Percentiles rank a stretch among this genome's conserved stretches.
phyloP scores from a whole-genome alignment of 164 flowering plant species.

The Umbellularia californica region DNA sequence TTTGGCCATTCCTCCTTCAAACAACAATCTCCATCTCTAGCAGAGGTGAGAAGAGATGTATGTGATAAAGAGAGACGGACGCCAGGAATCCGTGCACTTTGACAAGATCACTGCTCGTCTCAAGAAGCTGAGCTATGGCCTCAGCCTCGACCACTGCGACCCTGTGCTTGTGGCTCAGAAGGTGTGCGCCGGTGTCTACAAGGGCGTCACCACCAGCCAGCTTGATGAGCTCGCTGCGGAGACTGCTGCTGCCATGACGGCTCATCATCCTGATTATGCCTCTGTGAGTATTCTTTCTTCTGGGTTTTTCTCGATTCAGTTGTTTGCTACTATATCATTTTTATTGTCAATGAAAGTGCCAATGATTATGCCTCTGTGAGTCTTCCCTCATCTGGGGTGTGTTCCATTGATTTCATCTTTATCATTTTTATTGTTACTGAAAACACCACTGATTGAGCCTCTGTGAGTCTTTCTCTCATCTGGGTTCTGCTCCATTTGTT shows the following conservation, averaged over 20 bases:
- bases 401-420: background rate
- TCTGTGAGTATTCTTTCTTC: slow-evolving; percentile 40
- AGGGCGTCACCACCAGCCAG: slow-evolving; percentile 95
- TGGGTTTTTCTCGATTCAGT: background rate
- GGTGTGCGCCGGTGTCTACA: slow-evolving; percentile 97
- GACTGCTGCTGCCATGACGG: slow-evolving; percentile 96
- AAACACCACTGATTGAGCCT: too few species aligned
- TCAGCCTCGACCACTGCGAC: slow-evolving; percentile 88
- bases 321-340: background rate
- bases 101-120: slow-evolving; percentile 97
- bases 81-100: slow-evolving; percentile 92
- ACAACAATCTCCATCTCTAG: background rate
- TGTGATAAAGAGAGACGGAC: slow-evolving; percentile 92
- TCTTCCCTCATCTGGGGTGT: too few species aligned
- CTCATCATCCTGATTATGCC: slow-evolving; percentile 97
- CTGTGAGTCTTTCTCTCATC: background rate
- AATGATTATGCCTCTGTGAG: background rate
- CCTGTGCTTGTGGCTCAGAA: slow-evolving; percentile 94
- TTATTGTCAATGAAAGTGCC: background rate
- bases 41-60: slow-evolving; percentile 47
- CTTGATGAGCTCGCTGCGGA: slow-evolving; percentile 97
- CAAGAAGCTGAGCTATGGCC: slow-evolving; percentile 96
- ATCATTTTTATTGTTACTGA: background rate
- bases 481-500: too few species aligned
- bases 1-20: background rate